phyloP scores from a whole-genome alignment of 2,329 filamentous ascomycete genomes.

The Cercospora beticola region DNA sequence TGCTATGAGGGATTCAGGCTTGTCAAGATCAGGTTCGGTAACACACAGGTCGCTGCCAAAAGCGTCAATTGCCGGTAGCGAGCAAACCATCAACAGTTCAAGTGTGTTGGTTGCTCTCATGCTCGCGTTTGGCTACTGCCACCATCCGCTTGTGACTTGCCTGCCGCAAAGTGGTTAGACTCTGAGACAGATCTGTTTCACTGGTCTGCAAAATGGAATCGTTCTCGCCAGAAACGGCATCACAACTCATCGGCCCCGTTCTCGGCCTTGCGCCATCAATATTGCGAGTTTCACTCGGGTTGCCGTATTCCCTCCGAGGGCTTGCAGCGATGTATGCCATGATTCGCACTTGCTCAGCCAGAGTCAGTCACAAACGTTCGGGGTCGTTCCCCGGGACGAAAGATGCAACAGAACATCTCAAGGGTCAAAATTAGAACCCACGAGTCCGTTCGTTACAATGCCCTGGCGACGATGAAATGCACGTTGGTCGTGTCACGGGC shows the following conservation, averaged over 20 bases:
- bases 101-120: no score
- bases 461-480: neutral
- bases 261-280: neutral
- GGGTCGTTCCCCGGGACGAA: neutral
- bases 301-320: neutral
- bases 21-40: neutral
- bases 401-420: neutral
- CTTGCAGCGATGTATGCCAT: neutral
- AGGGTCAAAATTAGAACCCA: neutral
- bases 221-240: neutral
- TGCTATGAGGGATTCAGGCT: neutral
- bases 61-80: neutral
- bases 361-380: neutral
- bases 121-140: no score
- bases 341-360: neutral
- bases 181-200: neutral
- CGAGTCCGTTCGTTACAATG: neutral
- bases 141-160: no score
- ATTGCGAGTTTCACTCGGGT: neutral
- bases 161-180: neutral
- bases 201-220: neutral
- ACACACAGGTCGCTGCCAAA: neutral
- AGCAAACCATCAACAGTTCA: no score
- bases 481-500: neutral
- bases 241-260: neutral